Percentiles rank a stretch among this genome's conserved stretches.
These are phyloP conservation scores for Clitopilus hobsonii DNA, from an alignment of 768 basidiomycete genomes.

Conservation along the genomic window DNA sequence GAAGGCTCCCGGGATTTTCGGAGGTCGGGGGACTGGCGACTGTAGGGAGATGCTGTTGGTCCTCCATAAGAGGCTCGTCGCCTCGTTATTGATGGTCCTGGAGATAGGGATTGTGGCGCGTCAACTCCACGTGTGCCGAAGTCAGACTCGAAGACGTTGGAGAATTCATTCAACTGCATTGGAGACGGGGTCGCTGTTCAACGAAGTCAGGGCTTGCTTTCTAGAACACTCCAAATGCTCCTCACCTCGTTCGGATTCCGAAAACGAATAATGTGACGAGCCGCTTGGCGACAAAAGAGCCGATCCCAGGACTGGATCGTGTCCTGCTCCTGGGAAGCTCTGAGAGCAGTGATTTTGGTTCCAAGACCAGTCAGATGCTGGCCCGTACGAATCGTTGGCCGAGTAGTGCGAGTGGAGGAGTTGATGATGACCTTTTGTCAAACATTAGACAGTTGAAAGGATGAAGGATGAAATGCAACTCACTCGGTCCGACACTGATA, in stretches of 20 bases:
- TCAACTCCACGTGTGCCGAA: conserved; percentile 11
- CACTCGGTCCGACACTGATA: not conserved
- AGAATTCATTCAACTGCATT: conserved; percentile 23
- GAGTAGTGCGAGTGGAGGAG: not conserved
- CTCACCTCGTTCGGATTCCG: conserved; percentile 26
- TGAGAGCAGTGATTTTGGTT: not conserved
- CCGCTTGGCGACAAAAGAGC: conserved; percentile 13
- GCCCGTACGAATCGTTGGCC: not conserved
- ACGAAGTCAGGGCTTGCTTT: not conserved
- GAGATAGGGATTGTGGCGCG: conserved; percentile 3
- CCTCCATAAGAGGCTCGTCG: conserved; percentile 2
- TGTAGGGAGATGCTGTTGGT: conserved; percentile 7
- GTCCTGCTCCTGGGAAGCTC: not conserved
- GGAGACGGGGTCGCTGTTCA: conserved; percentile 26
- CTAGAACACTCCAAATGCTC: not conserved
- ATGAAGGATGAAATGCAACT: not conserved
- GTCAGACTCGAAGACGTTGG: conserved; percentile 28
- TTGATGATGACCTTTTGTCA: not conserved
- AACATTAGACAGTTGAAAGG: not conserved
- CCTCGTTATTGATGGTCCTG: conserved; percentile 6
- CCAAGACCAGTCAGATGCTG: not conserved
- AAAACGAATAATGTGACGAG: conserved; percentile 19
- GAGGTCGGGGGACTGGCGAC: conserved; percentile 3
- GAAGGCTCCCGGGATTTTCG: conserved; percentile 26
- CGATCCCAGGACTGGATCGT: not conserved